Evolutionary conservation across 768 basidiomycete genomes (phyloP).

Genomic region (Nidularia pulvinata): DNA sequence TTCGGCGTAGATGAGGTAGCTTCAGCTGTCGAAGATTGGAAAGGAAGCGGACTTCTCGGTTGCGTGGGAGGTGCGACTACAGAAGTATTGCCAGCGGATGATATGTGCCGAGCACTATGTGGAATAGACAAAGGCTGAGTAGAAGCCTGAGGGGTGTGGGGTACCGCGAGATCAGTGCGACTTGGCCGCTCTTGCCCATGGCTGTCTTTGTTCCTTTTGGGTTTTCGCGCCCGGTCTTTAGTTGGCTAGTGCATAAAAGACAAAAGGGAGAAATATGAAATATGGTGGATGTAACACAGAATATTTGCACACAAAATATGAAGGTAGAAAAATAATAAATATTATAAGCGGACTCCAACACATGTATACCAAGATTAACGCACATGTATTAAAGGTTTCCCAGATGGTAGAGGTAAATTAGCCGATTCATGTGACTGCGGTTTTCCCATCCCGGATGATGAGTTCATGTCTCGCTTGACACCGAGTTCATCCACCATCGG

Average conservation of each 20-base stretch:
- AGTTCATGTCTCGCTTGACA: slow-evolving; percentile 28
- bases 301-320: slow-evolving; percentile 16
- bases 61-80: too few species aligned
- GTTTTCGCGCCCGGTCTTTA: slow-evolving; percentile 71
- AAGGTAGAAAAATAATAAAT: too few species aligned
- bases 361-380: slow-evolving; percentile 72
- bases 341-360: too few species aligned
- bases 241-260: slow-evolving; percentile 70
- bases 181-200: too few species aligned
- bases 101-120: neutral
- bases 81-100: too few species aligned
- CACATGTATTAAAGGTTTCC: slow-evolving; percentile 82
- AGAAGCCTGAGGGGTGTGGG: too few species aligned
- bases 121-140: too few species aligned
- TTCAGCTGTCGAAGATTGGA: too few species aligned
- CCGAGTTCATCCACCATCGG: slow-evolving; percentile 48
- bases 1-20: slow-evolving; percentile 1
- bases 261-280: slow-evolving; percentile 13
- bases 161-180: too few species aligned
- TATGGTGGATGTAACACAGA: slow-evolving; percentile 11
- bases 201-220: slow-evolving; percentile 43
- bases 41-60: too few species aligned
- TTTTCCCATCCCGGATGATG: slow-evolving; percentile 12
- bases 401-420: slow-evolving; percentile 42
- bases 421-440: slow-evolving; percentile 17